Conservation (phyloP, 345 rosid species). For the Nephelium lappaceum region DNA sequence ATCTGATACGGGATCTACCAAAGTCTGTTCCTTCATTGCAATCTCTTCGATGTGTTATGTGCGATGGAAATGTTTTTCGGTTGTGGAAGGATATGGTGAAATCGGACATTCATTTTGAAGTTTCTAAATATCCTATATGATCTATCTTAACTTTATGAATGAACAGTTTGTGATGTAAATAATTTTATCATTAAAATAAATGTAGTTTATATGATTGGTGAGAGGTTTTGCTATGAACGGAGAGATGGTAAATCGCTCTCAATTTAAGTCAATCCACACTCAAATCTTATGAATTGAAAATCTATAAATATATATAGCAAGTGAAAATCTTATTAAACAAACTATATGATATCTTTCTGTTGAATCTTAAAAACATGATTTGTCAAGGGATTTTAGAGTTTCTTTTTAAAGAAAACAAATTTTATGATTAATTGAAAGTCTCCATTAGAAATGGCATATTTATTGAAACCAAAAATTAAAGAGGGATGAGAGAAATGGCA, state of each 20-base stretch:
- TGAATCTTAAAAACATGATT: too few species aligned
- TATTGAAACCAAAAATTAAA: neutral
- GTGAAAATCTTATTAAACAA: too few species aligned
- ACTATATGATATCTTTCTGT: too few species aligned
- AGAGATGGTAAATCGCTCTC: too few species aligned
- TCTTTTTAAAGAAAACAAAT: too few species aligned
- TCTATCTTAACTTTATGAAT: too few species aligned
- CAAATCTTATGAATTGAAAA: too few species aligned
- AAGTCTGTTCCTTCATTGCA: slow-evolving; percentile 46
- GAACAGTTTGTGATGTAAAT: slow-evolving; percentile 23
- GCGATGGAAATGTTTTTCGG: slow-evolving; percentile 71
- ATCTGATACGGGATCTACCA: slow-evolving; percentile 41
- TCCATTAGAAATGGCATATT: neutral
- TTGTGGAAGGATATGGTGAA: slow-evolving; percentile 56
- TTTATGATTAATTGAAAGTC: neutral
- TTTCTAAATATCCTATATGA: too few species aligned
- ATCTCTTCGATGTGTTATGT: slow-evolving; percentile 61
- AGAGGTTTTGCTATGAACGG: neutral
- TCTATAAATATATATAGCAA: too few species aligned
- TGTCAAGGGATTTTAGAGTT: too few species aligned
- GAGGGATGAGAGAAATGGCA: neutral
- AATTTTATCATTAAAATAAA: neutral
- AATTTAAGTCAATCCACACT: too few species aligned
- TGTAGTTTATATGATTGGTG: neutral
- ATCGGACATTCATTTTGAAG: slow-evolving; percentile 57